These are phyloP conservation scores for Alternaria angustiovoidea DNA, from an alignment of 2,329 filamentous ascomycete genomes.

Conservation along the genomic window DNA sequence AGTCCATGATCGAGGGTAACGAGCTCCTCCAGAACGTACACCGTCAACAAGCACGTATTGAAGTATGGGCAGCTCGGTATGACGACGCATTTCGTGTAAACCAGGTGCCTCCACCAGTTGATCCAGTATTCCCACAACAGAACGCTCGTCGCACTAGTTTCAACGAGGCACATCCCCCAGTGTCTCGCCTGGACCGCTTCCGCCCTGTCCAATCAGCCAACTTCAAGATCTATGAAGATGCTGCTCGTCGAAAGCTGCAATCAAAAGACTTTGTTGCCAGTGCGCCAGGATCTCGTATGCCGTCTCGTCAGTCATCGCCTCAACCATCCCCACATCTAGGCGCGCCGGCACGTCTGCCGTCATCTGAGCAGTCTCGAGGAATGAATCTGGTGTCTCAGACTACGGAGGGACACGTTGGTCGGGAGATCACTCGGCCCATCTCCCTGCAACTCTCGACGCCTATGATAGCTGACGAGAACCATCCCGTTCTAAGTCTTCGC, in stretches of 20 bases:
- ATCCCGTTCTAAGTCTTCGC: slow-evolving; percentile 7
- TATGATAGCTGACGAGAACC: not conserved
- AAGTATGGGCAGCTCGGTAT: not conserved
- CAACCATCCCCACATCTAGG: not conserved
- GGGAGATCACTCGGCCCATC: not conserved
- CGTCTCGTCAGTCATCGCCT: slow-evolving; percentile 10
- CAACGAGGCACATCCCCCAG: not conserved
- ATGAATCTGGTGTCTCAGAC: not conserved
- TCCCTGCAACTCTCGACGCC: not conserved
- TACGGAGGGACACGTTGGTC: not conserved
- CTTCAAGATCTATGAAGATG: not conserved
- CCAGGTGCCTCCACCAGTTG: not conserved
- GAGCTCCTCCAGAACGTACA: not conserved
- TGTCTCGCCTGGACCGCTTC: not conserved
- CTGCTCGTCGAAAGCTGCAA: not conserved
- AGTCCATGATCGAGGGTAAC: not conserved
- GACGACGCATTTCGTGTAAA: not conserved
- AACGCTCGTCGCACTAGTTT: not conserved
- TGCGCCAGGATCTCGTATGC: slow-evolving; percentile 10
- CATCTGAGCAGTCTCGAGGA: not conserved
- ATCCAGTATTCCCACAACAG: not conserved
- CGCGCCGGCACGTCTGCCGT: not conserved
- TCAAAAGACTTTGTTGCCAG: not conserved
- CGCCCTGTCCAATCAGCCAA: not conserved
- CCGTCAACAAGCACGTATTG: not conserved